Evolutionary conservation across 139 green algal genomes (phyloP), one percentile per base, ranked within the genome.

Genomic region (Tetraselmis chui): DNA sequence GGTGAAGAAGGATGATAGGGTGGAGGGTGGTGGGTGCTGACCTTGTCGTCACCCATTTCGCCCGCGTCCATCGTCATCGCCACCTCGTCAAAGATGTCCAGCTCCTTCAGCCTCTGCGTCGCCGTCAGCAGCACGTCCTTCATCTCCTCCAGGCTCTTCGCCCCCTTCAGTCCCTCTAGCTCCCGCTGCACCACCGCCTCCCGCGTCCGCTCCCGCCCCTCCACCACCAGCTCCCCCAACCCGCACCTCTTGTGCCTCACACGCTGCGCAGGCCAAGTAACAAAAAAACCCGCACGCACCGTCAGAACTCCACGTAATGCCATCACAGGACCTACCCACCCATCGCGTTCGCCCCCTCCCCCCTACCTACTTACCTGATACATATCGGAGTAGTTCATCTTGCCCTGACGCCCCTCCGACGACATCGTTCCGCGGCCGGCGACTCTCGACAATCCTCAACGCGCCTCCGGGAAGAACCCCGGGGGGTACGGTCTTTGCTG

Each of bases 121-220:
- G 86, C 88, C 23, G 86, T 83, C 75, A 93, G 81, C 29, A 95
- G 31, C 1, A 83, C 87, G 22, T 88, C 79, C 59, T 93, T 88
- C 30, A 96, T 88, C 76, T 95, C 92, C 32, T 93, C 88, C 79
- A 95, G 78, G 0, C 89, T 93, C n/a, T 76, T 28, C 0, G 86
- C 88, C 0, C 88, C 79, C 31, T 89, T 81, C 26, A 95, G 80
- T 23, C 77, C 32, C 23, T n/a, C 31, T n/a, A 92, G 32, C 76
- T 90, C 87, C 18, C 86, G 45, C 29, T 83, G 26, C 27, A 92
- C 81, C 23, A 92, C 77, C 0, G 76, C n/a, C 59, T 77, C 28
- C 67, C 87, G 86, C 11, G 89, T 91, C 32, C 88, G 82, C 59
- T 29, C 76, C 1, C 74, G 45, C 27, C 28, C n/a, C 58, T 85